phyloP scores from a whole-genome alignment of 208 protist genomes.

The Leptomonas pyrrhocoris region DNA sequence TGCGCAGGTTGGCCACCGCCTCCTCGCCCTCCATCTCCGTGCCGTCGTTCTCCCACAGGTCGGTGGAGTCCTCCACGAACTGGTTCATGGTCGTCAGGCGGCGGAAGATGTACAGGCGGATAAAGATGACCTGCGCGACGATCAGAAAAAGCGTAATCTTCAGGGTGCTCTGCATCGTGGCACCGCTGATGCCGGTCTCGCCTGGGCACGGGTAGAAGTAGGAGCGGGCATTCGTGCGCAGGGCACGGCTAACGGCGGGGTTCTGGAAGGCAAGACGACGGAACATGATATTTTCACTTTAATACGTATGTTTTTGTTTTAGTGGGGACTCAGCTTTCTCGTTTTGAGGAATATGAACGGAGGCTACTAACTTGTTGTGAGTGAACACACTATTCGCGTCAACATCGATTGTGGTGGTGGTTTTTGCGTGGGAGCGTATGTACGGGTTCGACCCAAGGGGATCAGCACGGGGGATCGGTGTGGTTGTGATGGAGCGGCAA shows the following conservation, averaged over 20 bases:
- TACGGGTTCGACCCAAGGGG: no score
- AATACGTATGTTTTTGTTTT: no score
- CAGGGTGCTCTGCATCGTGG: conserved; percentile 51
- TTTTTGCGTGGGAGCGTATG: neutral
- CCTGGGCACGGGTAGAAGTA: conserved; percentile 79
- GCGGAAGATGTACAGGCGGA: conserved; percentile 57
- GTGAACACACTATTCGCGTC: neutral
- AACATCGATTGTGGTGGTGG: neutral
- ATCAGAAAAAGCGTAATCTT: conserved; percentile 43
- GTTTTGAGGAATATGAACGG: conserved; percentile 4
- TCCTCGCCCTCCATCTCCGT: conserved; percentile 86
- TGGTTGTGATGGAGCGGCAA: no score
- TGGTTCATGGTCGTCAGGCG: conserved; percentile 64
- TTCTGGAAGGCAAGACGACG: conserved; percentile 44
- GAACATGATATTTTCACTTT: conserved; percentile 50
- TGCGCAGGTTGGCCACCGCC: conserved; percentile 82
- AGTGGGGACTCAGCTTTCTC: neutral
- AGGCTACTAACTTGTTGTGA: neutral
- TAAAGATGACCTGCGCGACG: conserved; percentile 32
- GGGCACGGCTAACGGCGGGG: conserved; percentile 14
- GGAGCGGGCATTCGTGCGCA: conserved; percentile 33
- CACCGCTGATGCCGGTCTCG: conserved; percentile 73
- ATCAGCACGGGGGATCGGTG: no score
- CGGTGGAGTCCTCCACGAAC: conserved; percentile 78
- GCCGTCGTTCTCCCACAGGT: conserved; percentile 82